Evolutionary conservation across 2,329 filamentous ascomycete species (phyloP).

Genomic region (Corynespora cassiicola): DNA sequence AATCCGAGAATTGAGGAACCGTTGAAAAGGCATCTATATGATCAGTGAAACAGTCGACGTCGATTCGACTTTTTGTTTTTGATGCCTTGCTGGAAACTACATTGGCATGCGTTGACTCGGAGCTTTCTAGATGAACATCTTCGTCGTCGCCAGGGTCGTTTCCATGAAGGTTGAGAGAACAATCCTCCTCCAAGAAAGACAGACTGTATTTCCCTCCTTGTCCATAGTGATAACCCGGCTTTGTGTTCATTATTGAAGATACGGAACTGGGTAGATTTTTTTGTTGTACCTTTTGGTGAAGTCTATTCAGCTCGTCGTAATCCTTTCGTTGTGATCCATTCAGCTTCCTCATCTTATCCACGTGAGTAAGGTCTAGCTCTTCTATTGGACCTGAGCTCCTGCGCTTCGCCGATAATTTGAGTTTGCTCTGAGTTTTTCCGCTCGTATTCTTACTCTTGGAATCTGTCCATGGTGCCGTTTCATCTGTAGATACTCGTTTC

Average conservation of each 20-base stretch:
- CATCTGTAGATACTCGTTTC: conserved; percentile 26
- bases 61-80: not conserved
- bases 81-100: no score
- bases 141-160: conserved; percentile 37
- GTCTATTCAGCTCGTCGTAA: conserved; percentile 28
- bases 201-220: conserved; percentile 26
- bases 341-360: conserved; percentile 34
- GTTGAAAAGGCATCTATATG: not conserved
- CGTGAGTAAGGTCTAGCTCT: conserved; percentile 39
- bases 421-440: conserved; percentile 33
- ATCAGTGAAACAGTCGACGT: not conserved
- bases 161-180: not conserved
- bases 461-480: not conserved
- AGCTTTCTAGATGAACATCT: conserved; percentile 20
- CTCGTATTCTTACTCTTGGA: conserved; percentile 18
- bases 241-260: conserved; percentile 32
- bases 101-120: no score
- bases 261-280: conserved; percentile 25
- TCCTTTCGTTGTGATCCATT: conserved; percentile 25
- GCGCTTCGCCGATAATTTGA: conserved; percentile 34
- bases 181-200: conserved; percentile 24
- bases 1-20: conserved; percentile 19
- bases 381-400: conserved; percentile 30
- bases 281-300: conserved; percentile 31
- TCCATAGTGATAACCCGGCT: conserved; percentile 33